phyloP scores from a whole-genome alignment of 2,329 filamentous ascomycete species.

The Parasarocladium wereldwijsianum region DNA sequence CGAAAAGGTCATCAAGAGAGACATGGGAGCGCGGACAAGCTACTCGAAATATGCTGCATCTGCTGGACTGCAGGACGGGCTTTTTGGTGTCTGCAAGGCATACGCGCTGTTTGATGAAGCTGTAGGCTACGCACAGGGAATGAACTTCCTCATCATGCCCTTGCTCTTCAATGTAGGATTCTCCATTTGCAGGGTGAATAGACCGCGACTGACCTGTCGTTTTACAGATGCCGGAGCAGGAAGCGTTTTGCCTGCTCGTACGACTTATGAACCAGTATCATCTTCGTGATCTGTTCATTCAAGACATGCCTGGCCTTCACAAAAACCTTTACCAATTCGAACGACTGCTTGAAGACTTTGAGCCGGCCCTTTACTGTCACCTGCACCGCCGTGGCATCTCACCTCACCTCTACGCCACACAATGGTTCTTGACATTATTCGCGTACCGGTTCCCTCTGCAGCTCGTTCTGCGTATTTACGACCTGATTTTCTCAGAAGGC shows the following conservation, averaged over 20 bases:
- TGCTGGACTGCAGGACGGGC: constrained; percentile 78
- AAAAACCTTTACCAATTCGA: constrained; percentile 92
- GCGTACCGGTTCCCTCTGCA: constrained; percentile 95
- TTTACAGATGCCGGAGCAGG: constrained; percentile 78
- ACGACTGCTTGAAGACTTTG: constrained; percentile 79
- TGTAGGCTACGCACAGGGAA: constrained; percentile 94
- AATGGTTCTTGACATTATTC: constrained; percentile 98
- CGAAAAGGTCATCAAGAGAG: constrained; percentile 82
- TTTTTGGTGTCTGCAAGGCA: constrained; percentile 93
- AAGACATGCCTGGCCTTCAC: constrained; percentile 93
- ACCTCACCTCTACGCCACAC: constrained; percentile 87
- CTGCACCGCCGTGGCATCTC: constrained; percentile 76
- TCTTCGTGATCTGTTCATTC: constrained; percentile 79
- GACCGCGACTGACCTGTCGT: constrained; percentile 10
- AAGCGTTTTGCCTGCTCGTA: constrained; percentile 87
- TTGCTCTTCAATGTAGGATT: constrained; percentile 72
- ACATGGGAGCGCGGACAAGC: constrained; percentile 83
- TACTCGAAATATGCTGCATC: constrained; percentile 93
- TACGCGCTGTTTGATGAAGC: constrained; percentile 91
- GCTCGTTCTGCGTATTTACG: constrained; percentile 90
- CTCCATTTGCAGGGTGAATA: not conserved
- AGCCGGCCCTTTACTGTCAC: constrained; percentile 90
- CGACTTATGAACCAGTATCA: constrained; percentile 95
- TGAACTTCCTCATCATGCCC: constrained; percentile 98
- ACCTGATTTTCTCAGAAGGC: constrained; percentile 86